A percentile compares a stretch with the other conserved stretches of the same genome.
phyloP scores from a whole-genome alignment of 2,329 filamentous ascomycete species.

The Dactylellina leptospora region DNA sequence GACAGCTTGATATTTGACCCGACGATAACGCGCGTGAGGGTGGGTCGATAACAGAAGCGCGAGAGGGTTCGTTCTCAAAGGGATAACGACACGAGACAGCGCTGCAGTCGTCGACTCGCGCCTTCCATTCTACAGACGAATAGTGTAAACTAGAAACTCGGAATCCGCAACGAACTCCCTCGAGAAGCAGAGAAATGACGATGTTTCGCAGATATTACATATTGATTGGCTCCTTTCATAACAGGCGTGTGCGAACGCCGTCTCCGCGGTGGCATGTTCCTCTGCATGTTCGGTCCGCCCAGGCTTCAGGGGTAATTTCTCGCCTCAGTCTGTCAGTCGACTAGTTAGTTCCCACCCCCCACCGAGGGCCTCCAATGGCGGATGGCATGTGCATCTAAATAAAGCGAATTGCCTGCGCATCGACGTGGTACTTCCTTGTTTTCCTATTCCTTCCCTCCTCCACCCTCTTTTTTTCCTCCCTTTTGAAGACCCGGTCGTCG shows the following conservation, averaged over 20 bases:
- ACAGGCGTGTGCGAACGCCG: neutral
- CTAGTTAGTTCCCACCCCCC: neutral
- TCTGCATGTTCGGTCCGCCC: no score
- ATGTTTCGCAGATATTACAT: conserved; percentile 19
- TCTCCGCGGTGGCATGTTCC: neutral
- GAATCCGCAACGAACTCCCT: no score
- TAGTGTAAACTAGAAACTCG: no score
- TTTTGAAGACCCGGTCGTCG: conserved; percentile 19
- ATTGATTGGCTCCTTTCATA: conserved; percentile 16
- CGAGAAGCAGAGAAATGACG: no score
- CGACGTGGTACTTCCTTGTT: conserved; percentile 26
- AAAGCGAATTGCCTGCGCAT: conserved; percentile 42
- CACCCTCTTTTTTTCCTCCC: neutral
- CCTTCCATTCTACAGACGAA: no score
- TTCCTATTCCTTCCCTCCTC: neutral
- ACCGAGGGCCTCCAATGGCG: neutral
- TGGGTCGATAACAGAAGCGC: no score
- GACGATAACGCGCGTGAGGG: no score
- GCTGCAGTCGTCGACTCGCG: no score
- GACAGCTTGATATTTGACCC: no score
- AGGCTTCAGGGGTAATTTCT: conserved; percentile 49
- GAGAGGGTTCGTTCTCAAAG: no score
- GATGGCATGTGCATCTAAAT: conserved; percentile 27
- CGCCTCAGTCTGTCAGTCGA: conserved; percentile 8
- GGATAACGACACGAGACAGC: no score